Conservation (phyloP, 306 rosid species). For the Amphicarpaea edgeworthii region DNA sequence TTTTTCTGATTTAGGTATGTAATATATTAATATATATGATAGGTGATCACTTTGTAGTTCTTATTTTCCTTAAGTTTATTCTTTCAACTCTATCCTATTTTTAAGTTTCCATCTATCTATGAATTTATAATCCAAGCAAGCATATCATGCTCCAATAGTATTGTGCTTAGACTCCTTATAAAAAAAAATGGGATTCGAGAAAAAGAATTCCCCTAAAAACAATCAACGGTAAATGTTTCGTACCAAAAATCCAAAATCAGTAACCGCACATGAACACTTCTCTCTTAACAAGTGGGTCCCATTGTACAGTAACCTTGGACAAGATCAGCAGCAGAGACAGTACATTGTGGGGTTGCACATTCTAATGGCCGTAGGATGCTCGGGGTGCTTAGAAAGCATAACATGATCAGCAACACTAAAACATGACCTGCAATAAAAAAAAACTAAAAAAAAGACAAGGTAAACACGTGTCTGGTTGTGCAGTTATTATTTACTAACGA, state of each 20-base stretch:
- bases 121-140: too few relatives aligned
- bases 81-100: too few relatives aligned
- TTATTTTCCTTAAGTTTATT: too few relatives aligned
- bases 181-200: too few relatives aligned
- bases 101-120: too few relatives aligned
- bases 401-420: neutral
- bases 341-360: neutral
- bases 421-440: neutral
- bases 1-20: too few relatives aligned
- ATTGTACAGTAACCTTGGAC: neutral
- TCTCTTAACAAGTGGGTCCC: neutral
- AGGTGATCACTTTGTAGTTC: too few relatives aligned
- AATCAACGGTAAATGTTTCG: too few relatives aligned
- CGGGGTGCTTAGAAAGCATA: slow-evolving; percentile 11
- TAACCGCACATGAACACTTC: neutral
- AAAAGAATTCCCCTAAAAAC: too few relatives aligned
- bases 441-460: slow-evolving; percentile 16
- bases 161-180: too few relatives aligned
- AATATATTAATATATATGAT: too few relatives aligned
- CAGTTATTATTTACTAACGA: slow-evolving; percentile 60
- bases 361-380: slow-evolving; percentile 19
- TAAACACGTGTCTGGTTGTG: slow-evolving; percentile 44
- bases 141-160: too few relatives aligned
- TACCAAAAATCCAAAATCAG: neutral
- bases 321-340: neutral